Conservation (phyloP, 805 yeast species). For the Tetrapisispora phaffii region DNA sequence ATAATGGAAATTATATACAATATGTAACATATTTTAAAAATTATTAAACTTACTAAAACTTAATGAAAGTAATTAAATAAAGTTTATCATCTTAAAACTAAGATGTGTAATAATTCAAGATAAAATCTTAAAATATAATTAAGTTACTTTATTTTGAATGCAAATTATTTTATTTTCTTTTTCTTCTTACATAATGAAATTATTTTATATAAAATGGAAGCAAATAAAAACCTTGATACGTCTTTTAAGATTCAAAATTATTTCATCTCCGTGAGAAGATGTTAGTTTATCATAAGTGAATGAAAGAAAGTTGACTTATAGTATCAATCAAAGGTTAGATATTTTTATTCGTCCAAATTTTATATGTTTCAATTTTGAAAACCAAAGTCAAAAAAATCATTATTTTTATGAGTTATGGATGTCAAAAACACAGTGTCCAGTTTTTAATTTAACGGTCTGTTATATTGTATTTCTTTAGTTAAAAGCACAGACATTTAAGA, state of each 20-base stretch:
- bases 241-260: too few relatives aligned
- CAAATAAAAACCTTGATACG: not conserved
- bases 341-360: not conserved
- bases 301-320: not conserved
- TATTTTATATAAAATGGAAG: not conserved
- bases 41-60: too few relatives aligned
- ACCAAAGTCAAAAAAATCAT: not conserved
- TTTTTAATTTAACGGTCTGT: not conserved
- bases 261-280: too few relatives aligned
- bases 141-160: not conserved
- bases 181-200: not conserved
- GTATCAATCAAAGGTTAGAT: not conserved
- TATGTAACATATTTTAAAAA: not conserved
- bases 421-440: not conserved
- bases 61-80: too few relatives aligned
- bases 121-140: too few relatives aligned
- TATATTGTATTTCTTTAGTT: slow-evolving; percentile 10
- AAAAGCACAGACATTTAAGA: slow-evolving; percentile 35
- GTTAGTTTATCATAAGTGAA: not conserved
- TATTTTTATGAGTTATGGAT: not conserved
- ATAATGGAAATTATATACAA: not conserved
- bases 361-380: not conserved
- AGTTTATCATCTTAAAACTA: too few relatives aligned
- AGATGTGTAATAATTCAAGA: too few relatives aligned
- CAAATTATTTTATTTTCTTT: not conserved